phyloP scores from a whole-genome alignment of 2,329 filamentous ascomycete species.

The Colletotrichum tabaci region DNA sequence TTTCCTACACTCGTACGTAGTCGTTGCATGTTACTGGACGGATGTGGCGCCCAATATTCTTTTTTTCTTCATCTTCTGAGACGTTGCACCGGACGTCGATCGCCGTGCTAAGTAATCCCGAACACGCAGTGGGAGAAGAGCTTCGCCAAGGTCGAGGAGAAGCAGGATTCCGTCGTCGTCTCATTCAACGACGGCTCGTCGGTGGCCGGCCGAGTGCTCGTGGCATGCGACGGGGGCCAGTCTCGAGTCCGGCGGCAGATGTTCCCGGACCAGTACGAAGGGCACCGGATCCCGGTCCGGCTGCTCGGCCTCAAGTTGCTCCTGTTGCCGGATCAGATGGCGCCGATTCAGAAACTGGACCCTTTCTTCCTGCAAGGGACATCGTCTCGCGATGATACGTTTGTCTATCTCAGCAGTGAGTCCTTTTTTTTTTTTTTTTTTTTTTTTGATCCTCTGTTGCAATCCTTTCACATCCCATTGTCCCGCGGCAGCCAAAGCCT shows the following conservation, averaged over 20 bases:
- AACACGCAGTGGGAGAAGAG: slow-evolving; percentile 57
- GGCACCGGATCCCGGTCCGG: slow-evolving; percentile 62
- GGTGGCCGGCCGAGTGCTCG: slow-evolving; percentile 58
- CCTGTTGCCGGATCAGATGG: slow-evolving; percentile 58
- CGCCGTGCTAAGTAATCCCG: neutral
- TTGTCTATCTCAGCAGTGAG: slow-evolving; percentile 67
- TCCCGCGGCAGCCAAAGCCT: too few species aligned
- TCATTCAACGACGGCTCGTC: slow-evolving; percentile 63
- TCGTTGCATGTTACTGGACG: neutral
- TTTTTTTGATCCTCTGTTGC: neutral
- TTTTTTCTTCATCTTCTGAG: too few species aligned
- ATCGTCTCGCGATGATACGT: slow-evolving; percentile 65
- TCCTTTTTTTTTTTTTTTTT: neutral
- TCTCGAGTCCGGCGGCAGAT: slow-evolving; percentile 59
- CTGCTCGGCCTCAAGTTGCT: slow-evolving; percentile 63
- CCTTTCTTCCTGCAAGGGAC: slow-evolving; percentile 70
- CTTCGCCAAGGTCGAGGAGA: slow-evolving; percentile 49
- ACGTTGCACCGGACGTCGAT: neutral
- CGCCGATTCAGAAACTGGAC: slow-evolving; percentile 62
- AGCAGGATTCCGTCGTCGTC: slow-evolving; percentile 53
- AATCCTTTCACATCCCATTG: too few species aligned
- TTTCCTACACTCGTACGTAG: neutral
- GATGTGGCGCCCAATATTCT: too few species aligned
- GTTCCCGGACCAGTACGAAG: slow-evolving; percentile 52
- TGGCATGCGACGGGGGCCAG: slow-evolving; percentile 66